Evolutionary conservation across 2,329 filamentous ascomycete genomes (phyloP).

Genomic region (Cladophialophora immunda): DNA sequence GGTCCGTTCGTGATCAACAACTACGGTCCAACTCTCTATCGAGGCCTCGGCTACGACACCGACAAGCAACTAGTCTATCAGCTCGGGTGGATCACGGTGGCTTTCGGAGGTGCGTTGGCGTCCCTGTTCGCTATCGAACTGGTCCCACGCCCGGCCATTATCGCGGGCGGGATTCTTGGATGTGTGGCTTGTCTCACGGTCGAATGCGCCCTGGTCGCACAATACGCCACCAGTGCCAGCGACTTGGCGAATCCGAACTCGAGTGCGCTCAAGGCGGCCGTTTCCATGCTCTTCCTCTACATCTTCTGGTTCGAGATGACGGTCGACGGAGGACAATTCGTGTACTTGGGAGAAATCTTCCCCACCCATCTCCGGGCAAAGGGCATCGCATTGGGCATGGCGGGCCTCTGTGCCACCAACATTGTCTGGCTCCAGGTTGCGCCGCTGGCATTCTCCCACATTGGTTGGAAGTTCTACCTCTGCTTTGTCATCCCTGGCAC

Average conservation of each 20-base stretch:
- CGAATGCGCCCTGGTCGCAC: conserved; percentile 27
- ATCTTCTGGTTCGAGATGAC: conserved; percentile 11
- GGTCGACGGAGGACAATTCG: conserved; percentile 28
- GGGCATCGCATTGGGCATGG: conserved; percentile 16
- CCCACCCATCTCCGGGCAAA: conserved; percentile 28
- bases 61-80: conserved; percentile 26
- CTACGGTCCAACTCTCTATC: conserved; percentile 28
- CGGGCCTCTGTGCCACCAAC: conserved; percentile 24
- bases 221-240: conserved; percentile 16
- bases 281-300: conserved; percentile 68
- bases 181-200: conserved; percentile 20
- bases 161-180: conserved; percentile 37
- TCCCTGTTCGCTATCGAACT: conserved; percentile 20
- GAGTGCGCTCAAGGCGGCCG: conserved; percentile 14
- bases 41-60: conserved; percentile 22
- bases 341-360: conserved; percentile 30
- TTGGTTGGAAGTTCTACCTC: conserved; percentile 46
- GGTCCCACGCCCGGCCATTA: conserved; percentile 38
- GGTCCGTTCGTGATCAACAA: conserved; percentile 22
- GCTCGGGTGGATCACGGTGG: conserved; percentile 20
- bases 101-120: conserved; percentile 8
- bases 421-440: conserved; percentile 44
- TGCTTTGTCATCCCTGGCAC: conserved; percentile 32
- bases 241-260: conserved; percentile 18
- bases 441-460: conserved; percentile 44